Conservation (phyloP, 2,329 filamentous ascomycete genomes). For the Trichoderma atroviride region DNA sequence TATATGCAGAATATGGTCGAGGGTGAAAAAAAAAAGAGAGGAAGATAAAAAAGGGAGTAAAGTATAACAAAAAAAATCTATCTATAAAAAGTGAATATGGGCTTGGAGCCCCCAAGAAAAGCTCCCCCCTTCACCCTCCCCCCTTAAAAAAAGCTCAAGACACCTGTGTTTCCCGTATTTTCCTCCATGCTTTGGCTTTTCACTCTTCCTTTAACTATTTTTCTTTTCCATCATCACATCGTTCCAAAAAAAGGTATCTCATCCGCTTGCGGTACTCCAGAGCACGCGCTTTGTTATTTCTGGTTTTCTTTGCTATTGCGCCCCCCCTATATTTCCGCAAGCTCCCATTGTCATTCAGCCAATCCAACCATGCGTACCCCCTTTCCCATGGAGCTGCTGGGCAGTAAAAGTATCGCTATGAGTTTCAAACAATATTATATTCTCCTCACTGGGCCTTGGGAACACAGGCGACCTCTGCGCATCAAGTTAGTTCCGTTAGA, state of each 20-base stretch:
- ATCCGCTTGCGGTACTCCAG: not conserved
- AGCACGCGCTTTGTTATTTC: conserved; percentile 1
- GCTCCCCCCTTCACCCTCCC: not conserved
- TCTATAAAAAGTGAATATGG: conserved; percentile 23
- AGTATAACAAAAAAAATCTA: conserved; percentile 18
- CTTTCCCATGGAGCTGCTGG: conserved; percentile 2
- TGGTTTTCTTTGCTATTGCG: not conserved
- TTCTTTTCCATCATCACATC: conserved; percentile 2
- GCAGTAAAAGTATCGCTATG: conserved; percentile 20
- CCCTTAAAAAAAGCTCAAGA: conserved; percentile 1
- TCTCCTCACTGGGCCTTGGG: conserved; percentile 1
- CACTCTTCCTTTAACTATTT: not conserved
- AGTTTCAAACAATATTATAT: conserved; percentile 20
- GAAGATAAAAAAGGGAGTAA: not conserved
- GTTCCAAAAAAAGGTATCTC: conserved; percentile 21
- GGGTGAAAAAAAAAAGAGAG: no score
- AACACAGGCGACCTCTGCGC: conserved; percentile 6
- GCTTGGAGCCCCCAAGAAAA: conserved; percentile 4
- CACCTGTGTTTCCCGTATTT: conserved; percentile 11
- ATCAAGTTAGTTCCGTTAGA: not conserved
- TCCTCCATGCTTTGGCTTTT: conserved; percentile 18
- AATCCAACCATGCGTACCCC: conserved; percentile 8
- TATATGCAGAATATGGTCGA: conserved; percentile 1
- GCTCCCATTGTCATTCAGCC: not conserved
- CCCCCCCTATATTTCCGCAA: not conserved